Conservation (phyloP, 129 eudicot species). For the Solidago caesia region DNA sequence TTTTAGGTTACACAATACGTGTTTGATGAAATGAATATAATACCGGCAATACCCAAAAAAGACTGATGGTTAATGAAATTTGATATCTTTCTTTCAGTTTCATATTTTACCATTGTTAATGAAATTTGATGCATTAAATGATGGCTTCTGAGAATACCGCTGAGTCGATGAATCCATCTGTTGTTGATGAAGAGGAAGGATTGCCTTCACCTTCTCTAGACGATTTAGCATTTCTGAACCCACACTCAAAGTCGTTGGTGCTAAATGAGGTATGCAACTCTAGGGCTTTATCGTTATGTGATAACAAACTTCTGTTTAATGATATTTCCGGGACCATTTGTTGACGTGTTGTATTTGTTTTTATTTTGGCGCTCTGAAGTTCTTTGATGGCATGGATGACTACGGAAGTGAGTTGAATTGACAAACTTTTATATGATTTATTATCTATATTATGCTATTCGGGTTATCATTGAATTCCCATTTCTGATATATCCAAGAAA, state of each 20-base stretch:
- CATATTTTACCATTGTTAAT: conserved; percentile 1
- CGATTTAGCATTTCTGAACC: conserved; percentile 69
- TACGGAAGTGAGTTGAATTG: conserved; percentile 72
- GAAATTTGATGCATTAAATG: not conserved
- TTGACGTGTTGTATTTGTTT: conserved; percentile 33
- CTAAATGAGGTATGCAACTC: conserved; percentile 55
- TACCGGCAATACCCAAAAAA: no score
- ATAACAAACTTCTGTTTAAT: not conserved
- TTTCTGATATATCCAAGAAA: conserved; percentile 59
- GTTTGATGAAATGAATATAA: no score
- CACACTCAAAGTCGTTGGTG: conserved; percentile 58
- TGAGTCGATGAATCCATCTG: conserved; percentile 75
- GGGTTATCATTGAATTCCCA: conserved; percentile 46
- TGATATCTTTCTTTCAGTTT: not conserved
- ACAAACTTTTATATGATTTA: conserved; percentile 1
- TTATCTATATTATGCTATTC: conserved; percentile 25
- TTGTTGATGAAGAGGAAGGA: conserved; percentile 85
- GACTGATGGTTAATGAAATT: no score
- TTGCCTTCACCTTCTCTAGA: conserved; percentile 93
- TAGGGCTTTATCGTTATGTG: not conserved
- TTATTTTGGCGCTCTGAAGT: conserved; percentile 39
- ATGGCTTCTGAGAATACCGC: conserved; percentile 56
- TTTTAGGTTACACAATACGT: no score
- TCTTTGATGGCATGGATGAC: conserved; percentile 94
- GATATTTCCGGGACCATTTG: conserved; percentile 15